These are phyloP conservation scores for Globisporangium ultimum DNA, from an alignment of 352 stramenopile genomes.

Conservation along the genomic window DNA sequence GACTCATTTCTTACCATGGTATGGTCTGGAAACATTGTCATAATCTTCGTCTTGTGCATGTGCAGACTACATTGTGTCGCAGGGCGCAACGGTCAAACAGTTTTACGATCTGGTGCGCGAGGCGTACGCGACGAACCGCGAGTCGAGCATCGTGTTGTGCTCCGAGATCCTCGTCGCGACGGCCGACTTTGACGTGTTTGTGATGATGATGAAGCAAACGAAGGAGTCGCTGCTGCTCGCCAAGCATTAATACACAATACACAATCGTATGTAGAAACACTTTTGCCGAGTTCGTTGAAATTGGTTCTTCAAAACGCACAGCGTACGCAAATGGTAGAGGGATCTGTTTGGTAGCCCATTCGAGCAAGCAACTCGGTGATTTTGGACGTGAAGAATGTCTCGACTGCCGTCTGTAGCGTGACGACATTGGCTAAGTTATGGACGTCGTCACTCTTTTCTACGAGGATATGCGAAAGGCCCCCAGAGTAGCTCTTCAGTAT, in stretches of 20 bases:
- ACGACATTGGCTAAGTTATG: too few relatives aligned
- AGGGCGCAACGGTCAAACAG: conserved; percentile 53
- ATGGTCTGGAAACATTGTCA: neutral
- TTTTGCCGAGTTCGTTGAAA: too few relatives aligned
- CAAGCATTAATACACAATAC: conserved; percentile 24
- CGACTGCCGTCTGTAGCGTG: too few relatives aligned
- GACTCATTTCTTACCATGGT: neutral
- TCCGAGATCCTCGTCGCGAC: conserved; percentile 77
- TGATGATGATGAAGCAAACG: conserved; percentile 82
- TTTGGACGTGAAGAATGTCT: too few relatives aligned
- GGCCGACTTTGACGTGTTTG: conserved; percentile 77
- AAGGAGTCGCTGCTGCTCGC: conserved; percentile 62
- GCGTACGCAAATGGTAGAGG: too few relatives aligned
- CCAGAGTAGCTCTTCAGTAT: too few relatives aligned
- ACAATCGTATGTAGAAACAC: neutral
- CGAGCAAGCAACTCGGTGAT: too few relatives aligned
- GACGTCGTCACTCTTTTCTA: too few relatives aligned
- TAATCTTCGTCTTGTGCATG: neutral
- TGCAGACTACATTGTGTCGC: conserved; percentile 54
- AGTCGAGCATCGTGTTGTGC: conserved; percentile 65
- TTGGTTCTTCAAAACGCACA: too few relatives aligned
- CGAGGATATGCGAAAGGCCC: too few relatives aligned
- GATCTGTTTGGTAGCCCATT: too few relatives aligned
- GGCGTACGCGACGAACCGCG: conserved; percentile 51
- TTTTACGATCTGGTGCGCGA: conserved; percentile 63